phyloP scores from a whole-genome alignment of 805 yeast genomes.

The Ogataea pignaliae region DNA sequence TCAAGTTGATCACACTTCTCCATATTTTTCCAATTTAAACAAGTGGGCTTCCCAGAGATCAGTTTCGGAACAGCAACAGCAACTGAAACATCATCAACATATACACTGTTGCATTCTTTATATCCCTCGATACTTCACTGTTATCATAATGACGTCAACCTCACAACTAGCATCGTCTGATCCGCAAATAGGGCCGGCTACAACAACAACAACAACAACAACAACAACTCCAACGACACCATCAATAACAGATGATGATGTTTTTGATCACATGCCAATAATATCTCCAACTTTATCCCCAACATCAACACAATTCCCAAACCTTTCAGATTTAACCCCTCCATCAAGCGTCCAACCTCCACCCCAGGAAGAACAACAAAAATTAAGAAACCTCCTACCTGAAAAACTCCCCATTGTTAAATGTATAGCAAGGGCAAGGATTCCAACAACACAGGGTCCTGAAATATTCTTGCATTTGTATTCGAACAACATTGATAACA shows the following conservation, averaged over 20 bases:
- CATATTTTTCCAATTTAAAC: no score
- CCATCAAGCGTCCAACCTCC: background rate
- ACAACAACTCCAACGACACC: no score
- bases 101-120: no score
- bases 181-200: no score
- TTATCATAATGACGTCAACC: no score
- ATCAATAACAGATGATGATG: constrained; percentile 6
- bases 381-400: constrained; percentile 41
- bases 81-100: no score
- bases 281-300: constrained; percentile 39
- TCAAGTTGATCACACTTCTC: no score
- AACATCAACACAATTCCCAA: background rate
- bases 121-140: no score
- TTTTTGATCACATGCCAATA: constrained; percentile 34
- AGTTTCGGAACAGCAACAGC: no score
- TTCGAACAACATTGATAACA: constrained; percentile 77
- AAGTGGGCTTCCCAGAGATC: no score
- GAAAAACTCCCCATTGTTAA: constrained; percentile 66
- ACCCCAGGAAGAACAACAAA: constrained; percentile 2
- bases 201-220: no score
- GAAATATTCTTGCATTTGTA: constrained; percentile 91
- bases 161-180: no score
- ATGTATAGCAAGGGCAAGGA: constrained; percentile 91
- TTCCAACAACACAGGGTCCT: constrained; percentile 93
- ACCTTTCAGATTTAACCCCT: background rate